These are phyloP conservation scores for Anthracocystis panici-leucophaei DNA, from an alignment of 1,284 basidiomycete species.

Conservation along the genomic window DNA sequence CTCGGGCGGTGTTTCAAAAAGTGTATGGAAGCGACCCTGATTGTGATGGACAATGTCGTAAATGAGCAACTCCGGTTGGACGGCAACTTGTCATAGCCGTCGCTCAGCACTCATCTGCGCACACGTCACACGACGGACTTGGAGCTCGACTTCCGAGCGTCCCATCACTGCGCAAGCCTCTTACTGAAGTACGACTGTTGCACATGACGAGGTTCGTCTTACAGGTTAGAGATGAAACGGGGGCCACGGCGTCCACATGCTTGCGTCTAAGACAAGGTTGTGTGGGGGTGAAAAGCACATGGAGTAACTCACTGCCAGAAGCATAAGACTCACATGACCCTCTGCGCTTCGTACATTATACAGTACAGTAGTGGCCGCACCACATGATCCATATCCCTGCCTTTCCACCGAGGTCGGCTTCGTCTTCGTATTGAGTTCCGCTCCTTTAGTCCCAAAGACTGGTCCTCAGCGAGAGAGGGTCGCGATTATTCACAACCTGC, in stretches of 20 bases:
- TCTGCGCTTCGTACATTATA: not conserved
- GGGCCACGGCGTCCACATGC: not conserved
- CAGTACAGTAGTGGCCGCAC: not conserved
- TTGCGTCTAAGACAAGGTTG: not conserved
- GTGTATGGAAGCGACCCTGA: constrained; percentile 5
- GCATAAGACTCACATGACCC: not conserved
- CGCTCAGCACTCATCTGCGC: not conserved
- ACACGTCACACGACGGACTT: not conserved
- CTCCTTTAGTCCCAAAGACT: not conserved
- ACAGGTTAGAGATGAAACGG: constrained; percentile 2
- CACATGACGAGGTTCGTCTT: not conserved
- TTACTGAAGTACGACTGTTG: not conserved
- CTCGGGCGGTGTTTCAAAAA: not conserved
- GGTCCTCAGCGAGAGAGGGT: not conserved
- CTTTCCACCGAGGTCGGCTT: not conserved
- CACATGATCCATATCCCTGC: not conserved
- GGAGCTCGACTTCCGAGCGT: not conserved
- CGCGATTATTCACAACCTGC: too few relatives aligned
- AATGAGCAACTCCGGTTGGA: not conserved
- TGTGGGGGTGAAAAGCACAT: not conserved
- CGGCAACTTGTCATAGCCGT: not conserved
- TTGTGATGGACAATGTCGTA: not conserved
- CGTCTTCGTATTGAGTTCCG: not conserved
- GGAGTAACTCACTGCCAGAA: not conserved
- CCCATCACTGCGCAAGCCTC: not conserved